Percentiles rank a stretch among this genome's conserved stretches.
Evolutionary conservation across 306 rosid genomes (phyloP).

Genomic region (Prunus dulcis): DNA sequence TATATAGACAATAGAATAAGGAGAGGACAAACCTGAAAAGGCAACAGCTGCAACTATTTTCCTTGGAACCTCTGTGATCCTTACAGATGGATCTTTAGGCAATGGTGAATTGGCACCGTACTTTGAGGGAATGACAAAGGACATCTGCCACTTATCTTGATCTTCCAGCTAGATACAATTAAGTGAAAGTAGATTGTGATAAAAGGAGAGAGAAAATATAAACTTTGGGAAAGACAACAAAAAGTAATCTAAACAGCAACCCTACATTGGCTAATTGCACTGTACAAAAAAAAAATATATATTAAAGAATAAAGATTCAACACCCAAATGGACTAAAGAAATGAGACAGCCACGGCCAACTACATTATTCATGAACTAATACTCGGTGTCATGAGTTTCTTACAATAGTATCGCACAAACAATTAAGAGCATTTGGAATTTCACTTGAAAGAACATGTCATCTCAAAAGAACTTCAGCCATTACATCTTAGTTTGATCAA

Average conservation of each 20-base stretch:
- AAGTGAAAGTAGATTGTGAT: conserved; percentile 21
- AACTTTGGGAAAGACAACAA: neutral
- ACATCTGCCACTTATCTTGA: conserved; percentile 82
- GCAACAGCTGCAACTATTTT: conserved; percentile 73
- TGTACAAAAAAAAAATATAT: neutral
- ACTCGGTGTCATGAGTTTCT: neutral
- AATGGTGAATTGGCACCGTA: conserved; percentile 70
- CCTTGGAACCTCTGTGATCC: conserved; percentile 66
- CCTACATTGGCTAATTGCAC: neutral
- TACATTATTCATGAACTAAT: neutral
- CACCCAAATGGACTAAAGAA: conserved; percentile 3
- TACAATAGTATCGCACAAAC: neutral
- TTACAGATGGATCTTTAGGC: conserved; percentile 83
- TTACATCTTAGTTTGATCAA: neutral
- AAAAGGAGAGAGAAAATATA: conserved; percentile 6
- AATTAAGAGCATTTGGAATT: neutral
- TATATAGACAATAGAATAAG: conserved; percentile 1
- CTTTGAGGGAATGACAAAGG: conserved; percentile 88
- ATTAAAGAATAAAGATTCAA: neutral
- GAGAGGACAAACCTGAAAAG: conserved; percentile 73
- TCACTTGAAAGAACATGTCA: conserved; percentile 2
- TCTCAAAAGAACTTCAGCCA: neutral
- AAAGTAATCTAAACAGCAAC: neutral
- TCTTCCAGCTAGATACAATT: conserved; percentile 50
- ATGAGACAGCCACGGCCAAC: neutral